phyloP scores from a whole-genome alignment of 78 protist species.

The Guillardia theta region DNA sequence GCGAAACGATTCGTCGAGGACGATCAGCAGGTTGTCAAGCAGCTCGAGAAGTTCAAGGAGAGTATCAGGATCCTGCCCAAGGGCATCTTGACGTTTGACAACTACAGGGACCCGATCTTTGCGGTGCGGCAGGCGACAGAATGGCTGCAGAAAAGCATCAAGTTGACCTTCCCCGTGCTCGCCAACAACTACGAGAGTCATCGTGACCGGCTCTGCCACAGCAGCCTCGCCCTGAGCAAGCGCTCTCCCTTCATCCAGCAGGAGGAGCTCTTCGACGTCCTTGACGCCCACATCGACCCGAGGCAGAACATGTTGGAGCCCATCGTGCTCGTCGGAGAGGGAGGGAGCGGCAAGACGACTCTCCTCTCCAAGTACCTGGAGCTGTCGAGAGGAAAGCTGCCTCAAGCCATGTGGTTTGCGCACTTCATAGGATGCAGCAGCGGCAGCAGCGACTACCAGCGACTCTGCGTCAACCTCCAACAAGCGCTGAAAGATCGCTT shows the following conservation, averaged over 20 bases:
- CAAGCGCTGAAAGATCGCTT: background rate
- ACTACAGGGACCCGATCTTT: too few species aligned
- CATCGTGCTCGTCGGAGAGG: background rate
- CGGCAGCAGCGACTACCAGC: background rate
- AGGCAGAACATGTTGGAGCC: background rate
- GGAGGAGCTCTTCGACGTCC: background rate
- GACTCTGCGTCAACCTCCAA: background rate
- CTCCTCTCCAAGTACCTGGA: background rate
- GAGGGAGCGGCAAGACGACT: background rate
- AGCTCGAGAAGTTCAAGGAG: background rate
- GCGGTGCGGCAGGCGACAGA: too few species aligned
- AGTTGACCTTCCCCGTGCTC: too few species aligned
- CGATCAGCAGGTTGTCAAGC: background rate
- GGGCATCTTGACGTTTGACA: too few species aligned
- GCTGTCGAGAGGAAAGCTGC: background rate
- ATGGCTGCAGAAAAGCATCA: too few species aligned
- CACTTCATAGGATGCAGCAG: background rate
- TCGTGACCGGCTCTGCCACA: too few species aligned
- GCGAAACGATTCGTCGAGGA: background rate
- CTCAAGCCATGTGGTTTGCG: background rate
- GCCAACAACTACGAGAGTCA: too few species aligned
- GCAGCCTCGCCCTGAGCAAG: too few species aligned
- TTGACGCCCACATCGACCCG: background rate
- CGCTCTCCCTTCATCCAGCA: too few species aligned
- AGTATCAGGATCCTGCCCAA: too few species aligned